Base-by-base conservation (phyloP, 140 eudicot species). In the Ambrosia hybrid region DNA sequence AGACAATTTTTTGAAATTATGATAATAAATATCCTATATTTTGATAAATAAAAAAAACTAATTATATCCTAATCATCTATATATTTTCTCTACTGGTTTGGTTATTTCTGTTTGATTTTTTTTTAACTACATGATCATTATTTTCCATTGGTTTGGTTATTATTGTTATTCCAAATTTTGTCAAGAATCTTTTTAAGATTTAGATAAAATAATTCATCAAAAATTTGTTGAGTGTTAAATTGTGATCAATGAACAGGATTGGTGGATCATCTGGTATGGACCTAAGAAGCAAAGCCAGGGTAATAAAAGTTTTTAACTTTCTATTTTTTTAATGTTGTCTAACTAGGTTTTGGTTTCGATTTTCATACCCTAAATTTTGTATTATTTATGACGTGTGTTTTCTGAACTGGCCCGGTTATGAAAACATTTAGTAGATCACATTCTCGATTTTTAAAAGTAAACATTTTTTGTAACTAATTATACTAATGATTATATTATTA, bases 251-350 rank as follows among this genome's bases (percentile, higher is more conserved):
- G 45, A 36, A 48, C 83, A 91, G 96, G 97, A 88, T 88, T 46
- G 97, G 91, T 76, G 96, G 96, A 76, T 71, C 84, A 80, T 76
- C 85, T 45, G 94, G 97, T 41, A 73, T 91, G 89, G 97, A 86
- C 70, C 68, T 91, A 33, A 86, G 97, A 73, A 91, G 96, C 89
- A 86, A 91, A 77, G 91, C 91, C 16, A 88, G 96, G 91, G 97
- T 91, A 87, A 68, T 1, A 33, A 9, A 16, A 9, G 12, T 39
- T 10, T 72, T 30, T 11, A 0, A 30, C 11, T 38, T 8, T 37
- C 41, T 6, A 9, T 52, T 34, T 57, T 16, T 16, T 15, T 9
- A 21, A 26, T 57, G 1, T 57, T 57, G 17, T 21, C 3, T 37
- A 37, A 37, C 5, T 37, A 37, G 12, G 14, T 16, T 16, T 56